phyloP scores from a whole-genome alignment of 2,329 filamentous ascomycete genomes.

The Epichloe coenophiala region DNA sequence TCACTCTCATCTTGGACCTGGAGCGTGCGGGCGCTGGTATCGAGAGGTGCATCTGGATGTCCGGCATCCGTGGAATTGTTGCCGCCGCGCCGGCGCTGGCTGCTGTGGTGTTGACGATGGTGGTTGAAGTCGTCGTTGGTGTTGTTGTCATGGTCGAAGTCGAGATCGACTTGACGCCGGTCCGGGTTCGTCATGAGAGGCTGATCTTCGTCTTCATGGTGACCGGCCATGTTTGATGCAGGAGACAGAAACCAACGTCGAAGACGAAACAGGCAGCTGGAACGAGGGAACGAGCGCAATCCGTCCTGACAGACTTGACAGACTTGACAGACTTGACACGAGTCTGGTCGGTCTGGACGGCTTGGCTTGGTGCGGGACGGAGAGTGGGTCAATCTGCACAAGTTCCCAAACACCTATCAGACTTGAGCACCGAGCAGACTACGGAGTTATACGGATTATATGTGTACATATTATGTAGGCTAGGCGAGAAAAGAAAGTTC shows the following conservation, averaged over 20 bases:
- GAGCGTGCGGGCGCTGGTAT: constrained; percentile 21
- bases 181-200: constrained; percentile 26
- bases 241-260: neutral
- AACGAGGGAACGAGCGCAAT: neutral
- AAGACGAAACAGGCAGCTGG: neutral
- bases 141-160: constrained; percentile 8
- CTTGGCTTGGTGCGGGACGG: too few species aligned
- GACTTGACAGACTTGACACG: too few species aligned
- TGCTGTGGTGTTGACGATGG: neutral
- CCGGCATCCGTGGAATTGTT: constrained; percentile 9
- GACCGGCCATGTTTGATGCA: constrained; percentile 17
- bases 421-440: too few species aligned
- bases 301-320: too few species aligned
- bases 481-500: neutral
- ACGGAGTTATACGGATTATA: too few species aligned
- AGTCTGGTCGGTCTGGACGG: too few species aligned
- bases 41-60: constrained; percentile 31
- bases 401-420: neutral
- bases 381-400: neutral
- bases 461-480: neutral
- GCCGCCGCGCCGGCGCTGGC: constrained; percentile 5
- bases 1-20: constrained; percentile 29
- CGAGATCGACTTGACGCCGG: constrained; percentile 16
- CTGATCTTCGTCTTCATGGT: constrained; percentile 21
- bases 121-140: neutral